A percentile compares a stretch with the other conserved stretches of the same genome.
phyloP scores from a whole-genome alignment of 208 protist genomes.

The Acanthamoeba triangularis region DNA sequence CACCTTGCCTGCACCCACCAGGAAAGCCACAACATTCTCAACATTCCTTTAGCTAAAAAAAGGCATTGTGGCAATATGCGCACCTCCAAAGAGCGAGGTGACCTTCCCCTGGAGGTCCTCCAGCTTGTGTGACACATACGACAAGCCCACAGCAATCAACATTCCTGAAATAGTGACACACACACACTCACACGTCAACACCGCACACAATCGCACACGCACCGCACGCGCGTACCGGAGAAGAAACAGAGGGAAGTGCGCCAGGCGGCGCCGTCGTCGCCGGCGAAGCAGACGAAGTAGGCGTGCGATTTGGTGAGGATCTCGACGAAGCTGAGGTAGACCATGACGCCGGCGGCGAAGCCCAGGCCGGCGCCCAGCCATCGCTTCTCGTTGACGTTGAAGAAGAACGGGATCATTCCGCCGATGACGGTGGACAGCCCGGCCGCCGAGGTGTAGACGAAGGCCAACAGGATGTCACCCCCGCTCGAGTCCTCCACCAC shows the following conservation, averaged over 20 bases:
- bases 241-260: constrained; percentile 76
- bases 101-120: constrained; percentile 41
- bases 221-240: constrained; percentile 23
- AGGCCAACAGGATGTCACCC: constrained; percentile 76
- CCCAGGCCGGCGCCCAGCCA: constrained; percentile 77
- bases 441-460: constrained; percentile 44
- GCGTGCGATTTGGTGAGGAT: constrained; percentile 76
- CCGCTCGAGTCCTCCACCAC: constrained; percentile 23
- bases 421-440: constrained; percentile 75
- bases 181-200: too few relatives aligned
- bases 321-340: constrained; percentile 85
- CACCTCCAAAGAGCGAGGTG: background rate
- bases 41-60: too few relatives aligned
- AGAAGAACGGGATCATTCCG: constrained; percentile 50
- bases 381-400: constrained; percentile 20
- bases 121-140: background rate
- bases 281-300: constrained; percentile 73
- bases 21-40: too few relatives aligned
- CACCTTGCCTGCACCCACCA: background rate
- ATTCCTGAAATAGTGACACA: constrained; percentile 14
- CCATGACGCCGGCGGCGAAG: constrained; percentile 82
- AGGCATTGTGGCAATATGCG: too few relatives aligned
- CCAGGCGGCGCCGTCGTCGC: constrained; percentile 2
- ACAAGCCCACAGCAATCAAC: background rate
- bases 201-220: too few relatives aligned